Evolutionary conservation across 2,329 filamentous ascomycete genomes (phyloP), one percentile per base, ranked within the genome.

Genomic region (Lasiodiplodia hormozganensis): DNA sequence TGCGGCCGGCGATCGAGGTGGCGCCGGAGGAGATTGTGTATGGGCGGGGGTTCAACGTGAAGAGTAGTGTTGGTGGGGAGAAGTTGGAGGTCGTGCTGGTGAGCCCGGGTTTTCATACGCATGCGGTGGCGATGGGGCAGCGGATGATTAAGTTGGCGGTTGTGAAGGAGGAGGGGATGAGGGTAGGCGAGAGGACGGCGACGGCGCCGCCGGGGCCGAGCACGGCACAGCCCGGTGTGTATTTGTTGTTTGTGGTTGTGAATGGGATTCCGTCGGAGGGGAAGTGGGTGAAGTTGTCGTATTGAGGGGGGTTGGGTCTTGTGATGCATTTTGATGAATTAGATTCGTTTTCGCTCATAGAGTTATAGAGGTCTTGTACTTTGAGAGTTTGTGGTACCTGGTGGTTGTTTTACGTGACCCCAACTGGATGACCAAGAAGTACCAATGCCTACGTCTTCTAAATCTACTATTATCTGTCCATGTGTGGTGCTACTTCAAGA

Each of bases 111-210:
- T 87, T 85, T 69, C 82, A 86, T 31, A 87, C 85, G 43, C 85
- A 87, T 73, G 82, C 79, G 3, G 71, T 87, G 21, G 85, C 87
- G 71, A 87, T 87, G 85, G 83, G 83, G 25, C 84, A 86, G 67
- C 80, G 85, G 4, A 84, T 87, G 81, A 56, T 85, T 38, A 79
- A 81, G 66, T 75, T 87, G 54, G 83, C 86, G 68, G 14, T 21
- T 3, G 21, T 3, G 18, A 6, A 12, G 21, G 21, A 3, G 25
- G 5, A 12, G 36, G 67, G 60, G 2, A 56, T 25, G 28, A 51
- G 12, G n/a, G 6, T 12, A 1, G 67, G 67, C 10, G 25, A 18
- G 51, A n/a, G 38, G n/a, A 49, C 14, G 1, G 67, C 51, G 3
- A 65, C 5, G 49, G 82, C 82, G 72, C 85, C 86, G 51, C 83